These are phyloP conservation scores for Chlorella sp. DNA, from an alignment of 139 green algal genomes.

Conservation along the genomic window DNA sequence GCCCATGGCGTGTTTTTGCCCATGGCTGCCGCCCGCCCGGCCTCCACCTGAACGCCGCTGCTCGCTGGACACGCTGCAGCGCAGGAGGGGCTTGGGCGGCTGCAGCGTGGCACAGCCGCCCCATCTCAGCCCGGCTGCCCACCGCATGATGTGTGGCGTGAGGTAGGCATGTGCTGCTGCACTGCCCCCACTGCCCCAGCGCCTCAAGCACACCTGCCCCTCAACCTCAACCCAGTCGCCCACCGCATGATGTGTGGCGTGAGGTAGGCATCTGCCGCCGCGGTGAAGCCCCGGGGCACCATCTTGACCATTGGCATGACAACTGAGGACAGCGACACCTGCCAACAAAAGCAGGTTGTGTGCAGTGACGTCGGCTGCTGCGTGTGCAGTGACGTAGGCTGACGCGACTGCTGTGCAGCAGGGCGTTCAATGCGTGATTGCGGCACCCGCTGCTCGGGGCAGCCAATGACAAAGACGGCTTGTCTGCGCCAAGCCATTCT, in stretches of 20 bases:
- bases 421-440: neutral
- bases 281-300: constrained; percentile 96
- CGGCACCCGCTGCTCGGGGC: no score
- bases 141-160: constrained; percentile 90
- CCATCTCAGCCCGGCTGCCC: neutral
- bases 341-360: constrained; percentile 25
- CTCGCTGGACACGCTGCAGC: neutral
- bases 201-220: no score
- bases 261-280: constrained; percentile 95
- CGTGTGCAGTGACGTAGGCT: no score
- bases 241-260: constrained; percentile 90
- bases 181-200: neutral
- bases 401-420: no score
- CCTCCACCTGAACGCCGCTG: no score
- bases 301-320: constrained; percentile 98
- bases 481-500: no score
- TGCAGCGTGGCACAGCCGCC: no score
- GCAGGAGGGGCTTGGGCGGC: neutral
- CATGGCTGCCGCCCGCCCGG: no score
- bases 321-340: constrained; percentile 79
- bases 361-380: no score
- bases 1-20: no score
- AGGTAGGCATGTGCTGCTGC: constrained; percentile 96
- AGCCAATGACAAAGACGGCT: no score
- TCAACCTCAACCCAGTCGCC: neutral